Base-by-base conservation (phyloP, 495 filamentous ascomycete genomes). In the Trichoderma asperelloides region DNA sequence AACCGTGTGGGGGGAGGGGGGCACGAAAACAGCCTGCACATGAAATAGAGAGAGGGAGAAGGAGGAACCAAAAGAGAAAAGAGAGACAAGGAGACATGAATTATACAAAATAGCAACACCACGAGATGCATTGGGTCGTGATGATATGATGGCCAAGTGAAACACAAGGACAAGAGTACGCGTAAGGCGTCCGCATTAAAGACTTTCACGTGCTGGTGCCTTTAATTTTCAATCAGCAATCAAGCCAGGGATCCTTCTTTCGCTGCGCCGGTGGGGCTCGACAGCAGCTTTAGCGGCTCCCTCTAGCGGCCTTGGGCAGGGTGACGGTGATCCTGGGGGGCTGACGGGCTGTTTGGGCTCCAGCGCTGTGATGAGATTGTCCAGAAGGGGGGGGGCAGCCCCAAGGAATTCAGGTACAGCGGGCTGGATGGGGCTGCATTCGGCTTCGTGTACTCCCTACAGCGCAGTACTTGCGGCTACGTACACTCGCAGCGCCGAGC, bases 251-350 rank as follows among this genome's bases (percentile, higher is more conserved):
- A 25, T 9, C 11, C 49, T 3, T 55, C 21, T 55, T 25, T 55
- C 49, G 49, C 49, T 37, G 6, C 25, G 49, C 49, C 4, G 49
- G 49, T 55, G 49, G 49, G 49, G 49, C 49, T n/a, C 21, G 16
- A 25, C n/a, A 11, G 49, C 33, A n/a, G 8, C 49, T n/a, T 23
- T 55, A 21, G 16, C 16, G 49, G 41, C 41, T 18, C 13, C 41
- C 49, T 55, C n/a, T 55, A 21, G 49, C n/a, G 49, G 49, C n/a
- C 49, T 55, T 55, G 49, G 49, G 49, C 49, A 55, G 49, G 49
- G 49, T n/a, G 5, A 55, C 49, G 7, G 49, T 55, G 49, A 55
- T n/a, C 49, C 21, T 11, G n/a, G 49, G 49, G n/a, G 9, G 49
- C 49, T 55, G 49, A 47, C 43, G 13, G 43, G 4, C 43, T 47